Base-by-base conservation (phyloP, 441 rosid genomes). In the Biscutella auriculata region DNA sequence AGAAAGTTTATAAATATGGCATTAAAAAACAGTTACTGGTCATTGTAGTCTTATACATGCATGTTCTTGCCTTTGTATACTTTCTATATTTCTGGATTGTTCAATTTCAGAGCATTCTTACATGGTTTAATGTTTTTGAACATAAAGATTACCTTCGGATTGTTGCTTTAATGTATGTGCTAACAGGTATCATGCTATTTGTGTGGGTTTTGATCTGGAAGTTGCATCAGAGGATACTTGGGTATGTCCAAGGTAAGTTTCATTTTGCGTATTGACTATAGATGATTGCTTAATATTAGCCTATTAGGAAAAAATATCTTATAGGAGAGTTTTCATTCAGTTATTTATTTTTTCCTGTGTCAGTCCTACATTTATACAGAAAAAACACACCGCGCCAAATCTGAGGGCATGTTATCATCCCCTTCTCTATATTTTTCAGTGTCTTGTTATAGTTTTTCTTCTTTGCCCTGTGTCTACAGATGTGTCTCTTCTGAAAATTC, bases 131-230 rank as follows among this genome's bases (percentile, higher is more conserved):
- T 32, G 33, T 9, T 32, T 48, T 16, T 19, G 27, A 58, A 6
- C 6, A 52, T 29, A 41, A 27, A 12, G 30, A 17, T 46, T 64
- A 25, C 4, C 61, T 56, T 50, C 60, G 74, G 45, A 57, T 61
- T 53, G 44, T 67, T 65, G 58, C 43, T 42, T 66, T 46, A 29
- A 51, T 68, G 48, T 63, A 16, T 60, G 60, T 67, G 57, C 58
- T 50, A 37, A 71, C 77, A 93, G 99, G 99, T 93, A 87, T 78
- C 99, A 93, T 81, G 99, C 97, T 50, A 67, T 81, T 63, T 93
- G 99, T 65, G 99, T 93, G 63, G 97, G 95, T 28, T 93, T 93
- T 81, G 93, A 93, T 79, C 66, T 88, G 16, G 95, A 89, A 73
- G 68, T 73, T 50, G 74, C 93, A 59, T 74, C 81, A 56, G 99